Conservation (phyloP, 352 stramenopile genomes). For the Peronospora farinosa region DNA sequence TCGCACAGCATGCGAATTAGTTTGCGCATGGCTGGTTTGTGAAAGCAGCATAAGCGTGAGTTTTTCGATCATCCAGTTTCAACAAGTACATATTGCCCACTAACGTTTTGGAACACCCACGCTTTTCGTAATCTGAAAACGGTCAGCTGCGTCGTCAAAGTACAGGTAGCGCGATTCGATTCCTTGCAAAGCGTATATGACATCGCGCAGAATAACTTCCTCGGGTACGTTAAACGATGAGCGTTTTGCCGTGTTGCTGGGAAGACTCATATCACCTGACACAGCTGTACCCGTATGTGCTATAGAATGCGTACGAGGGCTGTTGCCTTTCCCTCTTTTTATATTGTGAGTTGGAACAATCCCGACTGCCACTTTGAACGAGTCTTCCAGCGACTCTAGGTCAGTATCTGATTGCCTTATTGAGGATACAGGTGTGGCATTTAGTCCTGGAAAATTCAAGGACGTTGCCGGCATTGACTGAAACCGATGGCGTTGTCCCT, state of each 20-base stretch:
- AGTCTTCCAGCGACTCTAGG: conserved; percentile 65
- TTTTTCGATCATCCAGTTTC: background rate
- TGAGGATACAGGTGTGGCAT: conserved; percentile 1
- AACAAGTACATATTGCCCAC: conserved; percentile 14
- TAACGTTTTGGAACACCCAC: conserved; percentile 73
- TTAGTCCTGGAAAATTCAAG: conserved; percentile 12
- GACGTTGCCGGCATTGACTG: conserved; percentile 23
- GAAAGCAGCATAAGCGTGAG: conserved; percentile 4
- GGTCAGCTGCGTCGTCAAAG: conserved; percentile 68
- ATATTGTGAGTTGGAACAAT: conserved; percentile 41
- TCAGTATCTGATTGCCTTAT: conserved; percentile 22
- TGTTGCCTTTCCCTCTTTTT: conserved; percentile 21
- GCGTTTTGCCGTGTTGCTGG: conserved; percentile 4
- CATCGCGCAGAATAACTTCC: conserved; percentile 84
- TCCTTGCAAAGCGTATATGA: conserved; percentile 89
- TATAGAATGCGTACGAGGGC: conserved; percentile 12
- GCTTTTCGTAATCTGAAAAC: conserved; percentile 74
- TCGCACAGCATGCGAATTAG: conserved; percentile 80
- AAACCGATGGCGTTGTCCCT: too few species aligned
- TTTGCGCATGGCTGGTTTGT: conserved; percentile 67
- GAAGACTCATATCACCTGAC: conserved; percentile 1
- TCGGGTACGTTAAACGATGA: conserved; percentile 75
- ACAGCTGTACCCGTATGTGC: conserved; percentile 2
- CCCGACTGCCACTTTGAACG: conserved; percentile 70
- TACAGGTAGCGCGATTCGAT: conserved; percentile 89